These are phyloP conservation scores for Penicillium sp. DNA, from an alignment of 2,329 filamentous ascomycete species.

Conservation along the genomic window DNA sequence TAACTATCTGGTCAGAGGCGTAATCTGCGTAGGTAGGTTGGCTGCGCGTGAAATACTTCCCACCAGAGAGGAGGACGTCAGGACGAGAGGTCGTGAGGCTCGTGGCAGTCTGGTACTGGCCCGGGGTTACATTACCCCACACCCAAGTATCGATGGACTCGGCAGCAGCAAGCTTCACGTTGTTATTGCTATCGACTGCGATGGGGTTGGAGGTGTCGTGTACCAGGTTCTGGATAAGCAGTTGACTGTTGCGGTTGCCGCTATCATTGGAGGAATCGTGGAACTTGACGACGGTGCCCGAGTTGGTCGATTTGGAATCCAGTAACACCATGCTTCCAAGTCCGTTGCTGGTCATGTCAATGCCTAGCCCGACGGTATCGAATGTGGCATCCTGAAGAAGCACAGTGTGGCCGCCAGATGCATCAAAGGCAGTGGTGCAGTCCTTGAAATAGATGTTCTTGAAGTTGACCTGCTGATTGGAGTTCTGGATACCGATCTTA, in stretches of 20 bases:
- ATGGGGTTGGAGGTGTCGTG: conserved; percentile 28
- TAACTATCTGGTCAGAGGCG: conserved; percentile 44
- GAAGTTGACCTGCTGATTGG: conserved; percentile 35
- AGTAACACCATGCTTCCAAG: conserved; percentile 30
- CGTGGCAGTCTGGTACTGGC: conserved; percentile 32
- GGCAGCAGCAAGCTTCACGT: conserved; percentile 14
- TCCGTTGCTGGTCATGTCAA: conserved; percentile 29
- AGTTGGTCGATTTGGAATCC: conserved; percentile 27
- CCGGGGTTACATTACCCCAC: conserved; percentile 32
- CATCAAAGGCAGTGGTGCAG: conserved; percentile 54
- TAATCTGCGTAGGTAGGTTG: conserved; percentile 49
- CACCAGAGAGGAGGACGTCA: conserved; percentile 31
- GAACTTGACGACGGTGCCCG: conserved; percentile 26
- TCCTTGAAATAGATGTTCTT: conserved; percentile 60
- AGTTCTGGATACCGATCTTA: conserved; percentile 29
- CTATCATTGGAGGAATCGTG: conserved; percentile 32
- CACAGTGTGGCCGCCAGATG: conserved; percentile 32
- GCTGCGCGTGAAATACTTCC: conserved; percentile 43
- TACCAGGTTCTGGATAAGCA: conserved; percentile 28
- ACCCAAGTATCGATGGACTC: conserved; percentile 32
- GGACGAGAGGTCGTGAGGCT: conserved; percentile 33
- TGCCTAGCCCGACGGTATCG: conserved; percentile 26
- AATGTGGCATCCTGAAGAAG: conserved; percentile 30
- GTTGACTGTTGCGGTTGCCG: conserved; percentile 26
- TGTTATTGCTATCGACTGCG: conserved; percentile 27